Evolutionary conservation across 352 stramenopile genomes (phyloP), one percentile per base, ranked within the genome.

Genomic region (Phytophthora ohioensis): DNA sequence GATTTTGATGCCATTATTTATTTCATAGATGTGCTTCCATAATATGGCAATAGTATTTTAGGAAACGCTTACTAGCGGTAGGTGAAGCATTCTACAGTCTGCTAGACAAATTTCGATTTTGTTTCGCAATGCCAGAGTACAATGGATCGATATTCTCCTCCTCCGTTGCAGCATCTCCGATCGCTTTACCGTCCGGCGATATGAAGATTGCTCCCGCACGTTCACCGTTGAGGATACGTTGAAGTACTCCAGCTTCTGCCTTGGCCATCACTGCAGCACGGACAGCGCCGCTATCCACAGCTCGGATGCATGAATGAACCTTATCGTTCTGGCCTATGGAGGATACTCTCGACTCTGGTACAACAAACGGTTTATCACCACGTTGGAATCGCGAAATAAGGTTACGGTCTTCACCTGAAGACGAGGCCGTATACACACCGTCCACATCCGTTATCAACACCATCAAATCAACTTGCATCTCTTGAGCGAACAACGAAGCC

Each of bases 311-410:
- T 15, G 34, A 58, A 73, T 90, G 72, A 11, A 91, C 71, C 65
- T 94, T 94, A 73, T 94, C 86, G 43, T 84, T 84, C 71, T 94
- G 87, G 11, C 87, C 87, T 5, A 91, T 64, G 0, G 70, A 89
- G 72, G 32, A 84, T 71, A 17, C 84, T 90, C 35, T 85, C 71
- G 3, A 75, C 48, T 53, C 56, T 4, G 41, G 41, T 7, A 32
- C 56, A 5, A 73, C 70, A 36, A 89, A 73, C 8, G 78, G 71
- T 17, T 84, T 76, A 49, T 85, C 66, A 1, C 69, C 63, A 2
- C 79, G 70, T 5, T 64, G 69, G 63, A 90, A 93, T 35, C 79
- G 71, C 46, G 82, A 60, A 21, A 91, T 74, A 8, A 88, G 66
- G 54, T 76, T 46, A 4, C 48, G 48, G n/a, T 52, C 39, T 10